Evolutionary conservation across 2,329 filamentous ascomycete species (phyloP).

Genomic region (Fusarium secorum): DNA sequence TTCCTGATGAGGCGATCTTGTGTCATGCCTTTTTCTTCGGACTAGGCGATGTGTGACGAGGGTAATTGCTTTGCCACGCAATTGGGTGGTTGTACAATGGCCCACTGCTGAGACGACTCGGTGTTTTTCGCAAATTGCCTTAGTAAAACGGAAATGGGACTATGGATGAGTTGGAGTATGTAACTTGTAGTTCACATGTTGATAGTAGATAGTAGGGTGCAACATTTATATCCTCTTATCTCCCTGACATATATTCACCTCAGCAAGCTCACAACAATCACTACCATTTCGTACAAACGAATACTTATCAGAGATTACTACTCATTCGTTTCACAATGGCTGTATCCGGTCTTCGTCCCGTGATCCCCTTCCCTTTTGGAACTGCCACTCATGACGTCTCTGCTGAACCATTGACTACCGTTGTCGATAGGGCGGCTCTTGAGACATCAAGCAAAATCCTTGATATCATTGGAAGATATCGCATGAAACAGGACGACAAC

Average conservation of each 20-base stretch:
- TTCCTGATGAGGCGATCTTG: not conserved
- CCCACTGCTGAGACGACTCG: not conserved
- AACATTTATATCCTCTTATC: constrained; percentile 8
- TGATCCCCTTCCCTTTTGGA: not conserved
- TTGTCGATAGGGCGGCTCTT: constrained; percentile 41
- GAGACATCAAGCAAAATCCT: constrained; percentile 49
- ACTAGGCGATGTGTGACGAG: not conserved
- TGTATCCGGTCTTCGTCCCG: not conserved
- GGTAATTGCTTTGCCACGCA: not conserved
- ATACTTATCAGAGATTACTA: fast-evolving
- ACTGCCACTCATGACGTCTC: not conserved
- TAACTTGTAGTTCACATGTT: not conserved
- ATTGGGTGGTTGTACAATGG: not conserved
- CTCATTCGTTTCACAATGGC: not conserved
- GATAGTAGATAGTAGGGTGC: not conserved
- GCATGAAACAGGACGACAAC: constrained; percentile 39
- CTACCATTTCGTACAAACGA: too few relatives aligned
- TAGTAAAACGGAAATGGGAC: not conserved
- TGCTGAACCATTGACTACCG: not conserved
- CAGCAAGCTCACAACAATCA: not conserved
- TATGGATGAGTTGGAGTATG: not conserved
- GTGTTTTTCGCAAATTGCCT: not conserved
- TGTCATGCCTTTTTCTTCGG: not conserved
- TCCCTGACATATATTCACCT: not conserved
- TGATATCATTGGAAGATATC: constrained; percentile 52